Evolutionary conservation across 805 yeast species (phyloP).

Genomic region (Cyberlindnera mississippiensis): DNA sequence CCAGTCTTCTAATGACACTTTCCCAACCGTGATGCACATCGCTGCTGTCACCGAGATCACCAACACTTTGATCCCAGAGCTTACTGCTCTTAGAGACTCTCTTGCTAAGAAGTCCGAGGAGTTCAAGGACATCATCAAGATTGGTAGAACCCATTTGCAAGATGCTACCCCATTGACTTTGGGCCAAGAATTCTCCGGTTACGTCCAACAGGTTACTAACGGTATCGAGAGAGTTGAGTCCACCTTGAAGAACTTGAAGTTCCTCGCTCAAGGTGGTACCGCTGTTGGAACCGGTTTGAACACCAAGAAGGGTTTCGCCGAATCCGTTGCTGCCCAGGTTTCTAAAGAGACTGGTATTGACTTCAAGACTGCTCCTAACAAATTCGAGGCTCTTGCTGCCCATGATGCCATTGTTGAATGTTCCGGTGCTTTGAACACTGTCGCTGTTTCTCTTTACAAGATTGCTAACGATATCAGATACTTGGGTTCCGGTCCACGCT

Average conservation of each 20-base stretch:
- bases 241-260: constrained; percentile 69
- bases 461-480: constrained; percentile 98
- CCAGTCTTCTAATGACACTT: constrained; percentile 97
- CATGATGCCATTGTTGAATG: constrained; percentile 98
- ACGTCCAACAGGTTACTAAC: constrained; percentile 87
- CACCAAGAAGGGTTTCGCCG: constrained; percentile 88
- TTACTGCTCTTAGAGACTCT: constrained; percentile 73
- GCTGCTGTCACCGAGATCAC: constrained; percentile 93
- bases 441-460: constrained; percentile 90
- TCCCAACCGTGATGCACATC: constrained; percentile 99
- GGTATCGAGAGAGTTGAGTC: constrained; percentile 85
- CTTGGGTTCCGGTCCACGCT: constrained; percentile 98
- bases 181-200: constrained; percentile 98
- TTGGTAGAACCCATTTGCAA: constrained; percentile 98
- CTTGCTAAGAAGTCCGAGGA: constrained; percentile 74
- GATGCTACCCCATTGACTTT: constrained; percentile 97
- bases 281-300: constrained; percentile 99
- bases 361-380: constrained; percentile 95
- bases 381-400: constrained; percentile 98
- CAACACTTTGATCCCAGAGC: constrained; percentile 71
- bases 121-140: constrained; percentile 87
- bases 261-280: constrained; percentile 98
- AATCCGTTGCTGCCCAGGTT: constrained; percentile 81
- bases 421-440: constrained; percentile 93
- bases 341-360: constrained; percentile 81